Evolutionary conservation across 2,329 filamentous ascomycete species (phyloP), one percentile per base, ranked within the genome.

Genomic region (Lachnellula subtilissima): DNA sequence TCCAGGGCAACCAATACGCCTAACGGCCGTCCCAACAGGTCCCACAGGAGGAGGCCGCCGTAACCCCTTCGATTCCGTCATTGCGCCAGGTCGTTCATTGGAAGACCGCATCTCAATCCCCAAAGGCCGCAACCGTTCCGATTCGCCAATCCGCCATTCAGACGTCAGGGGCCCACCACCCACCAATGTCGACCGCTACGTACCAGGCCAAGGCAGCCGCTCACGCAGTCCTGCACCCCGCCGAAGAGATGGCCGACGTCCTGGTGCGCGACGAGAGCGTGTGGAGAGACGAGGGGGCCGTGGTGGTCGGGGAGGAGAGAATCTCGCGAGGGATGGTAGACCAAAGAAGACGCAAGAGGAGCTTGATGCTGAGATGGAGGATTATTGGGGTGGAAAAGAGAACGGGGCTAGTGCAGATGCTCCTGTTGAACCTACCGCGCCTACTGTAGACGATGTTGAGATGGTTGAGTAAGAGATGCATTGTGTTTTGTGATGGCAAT

Each of bases 331-430:
- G 17, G 79, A 82, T 57, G 66, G 67, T 52, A 80, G 81, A 40
- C 79, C 85, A 2, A 87, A 84, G 73, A 96, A 96, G 81, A 96
- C 92, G 0, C 88, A 91, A 64, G 89, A 96, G 66, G 90, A 97
- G 70, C 78, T 97, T 42, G 92, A 97, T 71, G 90, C 89, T n/a
- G 92, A 97, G 74, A 97, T 97, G 92, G 91, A 87, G 32, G 90
- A 96, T 69, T 97, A 97, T 72, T 97, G 91, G 77, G 85, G 81
- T 32, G 71, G 67, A n/a, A 74, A 72, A 37, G 74, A 69, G 23
- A 72, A 68, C 43, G 67, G 65, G 14, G 57, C 64, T 65, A 63
- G 51, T 51, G 55, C 63, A 48, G 59, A 64, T n/a, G 65, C 64
- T 6, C 66, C 71, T 25, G 69, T 67, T 48, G 67, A 69, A 17